phyloP scores from a whole-genome alignment of 495 filamentous ascomycete genomes.

The Wilcoxina mikolae region DNA sequence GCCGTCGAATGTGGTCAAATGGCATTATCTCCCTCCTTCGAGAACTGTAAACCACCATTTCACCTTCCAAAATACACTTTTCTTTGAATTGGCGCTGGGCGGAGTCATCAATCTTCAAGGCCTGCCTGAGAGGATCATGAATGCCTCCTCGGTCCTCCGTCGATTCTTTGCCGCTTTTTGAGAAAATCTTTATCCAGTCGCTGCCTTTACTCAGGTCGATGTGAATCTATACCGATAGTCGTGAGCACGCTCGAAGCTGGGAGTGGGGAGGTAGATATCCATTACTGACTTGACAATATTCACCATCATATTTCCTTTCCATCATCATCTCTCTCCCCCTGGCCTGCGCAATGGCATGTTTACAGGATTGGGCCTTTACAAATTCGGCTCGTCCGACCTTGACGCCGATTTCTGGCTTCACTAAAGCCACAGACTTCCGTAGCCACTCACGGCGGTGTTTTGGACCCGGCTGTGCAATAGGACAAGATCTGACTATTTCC shows the following conservation, averaged over 20 bases:
- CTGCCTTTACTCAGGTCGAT: constrained; percentile 47
- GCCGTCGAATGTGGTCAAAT: constrained; percentile 69
- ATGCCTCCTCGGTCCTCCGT: constrained; percentile 51
- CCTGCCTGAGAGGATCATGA: constrained; percentile 36
- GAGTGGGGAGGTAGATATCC: too few species aligned
- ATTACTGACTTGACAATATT: constrained; percentile 14
- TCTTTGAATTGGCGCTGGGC: constrained; percentile 41
- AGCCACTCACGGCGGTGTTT: constrained; percentile 10
- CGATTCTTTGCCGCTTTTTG: constrained; percentile 81
- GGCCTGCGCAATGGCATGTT: constrained; percentile 53
- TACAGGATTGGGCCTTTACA: constrained; percentile 60
- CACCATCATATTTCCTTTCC: constrained; percentile 71
- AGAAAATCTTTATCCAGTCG: constrained; percentile 61
- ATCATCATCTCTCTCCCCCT: constrained; percentile 48
- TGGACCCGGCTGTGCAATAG: constrained; percentile 28
- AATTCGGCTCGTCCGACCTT: constrained; percentile 63
- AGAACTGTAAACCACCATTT: constrained; percentile 55
- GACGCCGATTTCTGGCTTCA: constrained; percentile 51
- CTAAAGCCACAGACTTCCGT: constrained; percentile 24
- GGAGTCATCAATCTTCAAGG: constrained; percentile 41
- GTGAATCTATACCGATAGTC: constrained; percentile 74
- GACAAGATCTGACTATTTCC: constrained; percentile 29
- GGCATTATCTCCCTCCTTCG: constrained; percentile 38
- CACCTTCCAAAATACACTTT: constrained; percentile 67
- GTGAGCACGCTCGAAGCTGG: background rate